phyloP scores from a whole-genome alignment of 768 basidiomycete species.

The Strobilomyces echinocephalus region DNA sequence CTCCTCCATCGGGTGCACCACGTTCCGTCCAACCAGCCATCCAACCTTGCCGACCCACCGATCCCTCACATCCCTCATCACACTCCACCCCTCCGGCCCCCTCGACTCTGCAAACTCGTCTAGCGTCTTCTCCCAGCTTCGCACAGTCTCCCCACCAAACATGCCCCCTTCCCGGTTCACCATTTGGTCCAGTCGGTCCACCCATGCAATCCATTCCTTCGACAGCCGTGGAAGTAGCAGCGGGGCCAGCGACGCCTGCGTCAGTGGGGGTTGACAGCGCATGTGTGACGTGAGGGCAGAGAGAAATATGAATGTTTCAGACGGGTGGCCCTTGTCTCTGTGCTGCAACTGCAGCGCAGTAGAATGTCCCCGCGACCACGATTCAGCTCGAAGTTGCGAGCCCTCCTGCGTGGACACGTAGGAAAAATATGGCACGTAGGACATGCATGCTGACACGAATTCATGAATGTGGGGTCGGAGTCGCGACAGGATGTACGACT shows the following conservation, averaged over 20 bases:
- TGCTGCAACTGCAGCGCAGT: constrained; percentile 46
- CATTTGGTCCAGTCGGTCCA: constrained; percentile 59
- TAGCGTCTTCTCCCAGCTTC: constrained; percentile 63
- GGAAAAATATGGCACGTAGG: constrained; percentile 85
- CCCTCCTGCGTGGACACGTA: constrained; percentile 36
- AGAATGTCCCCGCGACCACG: constrained; percentile 38
- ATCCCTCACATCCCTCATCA: constrained; percentile 49
- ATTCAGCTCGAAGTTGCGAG: constrained; percentile 20
- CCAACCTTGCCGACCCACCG: constrained; percentile 72
- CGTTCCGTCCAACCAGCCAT: constrained; percentile 61
- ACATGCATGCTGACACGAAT: constrained; percentile 70
- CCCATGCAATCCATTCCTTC: constrained; percentile 78
- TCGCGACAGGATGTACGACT: constrained; percentile 72
- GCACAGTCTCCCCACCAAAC: constrained; percentile 70
- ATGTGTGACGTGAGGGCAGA: constrained; percentile 64
- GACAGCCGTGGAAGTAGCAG: constrained; percentile 58
- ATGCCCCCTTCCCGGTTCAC: constrained; percentile 74
- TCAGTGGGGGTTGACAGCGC: constrained; percentile 61
- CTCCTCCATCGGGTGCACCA: constrained; percentile 30
- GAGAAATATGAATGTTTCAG: constrained; percentile 71
- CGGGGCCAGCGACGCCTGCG: constrained; percentile 54
- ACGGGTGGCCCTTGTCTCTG: constrained; percentile 64
- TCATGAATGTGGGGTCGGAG: constrained; percentile 71
- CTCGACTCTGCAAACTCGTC: constrained; percentile 61
- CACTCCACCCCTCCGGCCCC: constrained; percentile 36